Evolutionary conservation across 2,329 filamentous ascomycete genomes (phyloP).

Genomic region (Fusarium sp.): DNA sequence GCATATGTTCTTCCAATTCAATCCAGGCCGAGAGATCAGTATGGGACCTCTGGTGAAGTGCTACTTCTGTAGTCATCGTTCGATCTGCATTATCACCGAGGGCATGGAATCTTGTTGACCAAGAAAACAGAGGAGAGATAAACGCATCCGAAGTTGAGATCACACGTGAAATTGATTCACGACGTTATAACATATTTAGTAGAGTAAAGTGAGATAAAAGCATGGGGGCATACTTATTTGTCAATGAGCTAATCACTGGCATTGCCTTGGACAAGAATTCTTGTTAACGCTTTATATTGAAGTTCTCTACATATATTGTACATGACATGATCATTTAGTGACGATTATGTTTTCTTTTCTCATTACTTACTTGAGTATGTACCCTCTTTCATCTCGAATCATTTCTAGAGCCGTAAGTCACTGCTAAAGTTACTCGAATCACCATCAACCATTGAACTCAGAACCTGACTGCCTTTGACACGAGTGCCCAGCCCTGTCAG

Average conservation of each 20-base stretch:
- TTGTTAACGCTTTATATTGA: no score
- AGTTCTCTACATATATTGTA: no score
- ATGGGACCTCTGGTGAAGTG: no score
- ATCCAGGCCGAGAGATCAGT: no score
- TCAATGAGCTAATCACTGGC: no score
- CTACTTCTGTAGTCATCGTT: not conserved
- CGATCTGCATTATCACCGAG: not conserved
- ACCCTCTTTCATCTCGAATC: not conserved
- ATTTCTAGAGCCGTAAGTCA: no score
- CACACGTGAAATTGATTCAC: fast-evolving
- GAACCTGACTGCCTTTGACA: not conserved
- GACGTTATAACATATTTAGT: fast-evolving
- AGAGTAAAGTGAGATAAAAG: not conserved
- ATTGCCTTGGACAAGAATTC: no score
- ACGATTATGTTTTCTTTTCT: no score
- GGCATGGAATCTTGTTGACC: not conserved
- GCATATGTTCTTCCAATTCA: not conserved
- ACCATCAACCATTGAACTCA: not conserved
- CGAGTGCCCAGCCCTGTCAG: no score
- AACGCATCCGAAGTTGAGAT: not conserved
- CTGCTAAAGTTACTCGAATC: not conserved
- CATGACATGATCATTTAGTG: no score
- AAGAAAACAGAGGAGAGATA: not conserved
- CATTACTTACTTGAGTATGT: no score
- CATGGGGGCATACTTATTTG: no score